These are phyloP conservation scores for Xylaria multiplex DNA, from an alignment of 2,329 filamentous ascomycete species.

Conservation along the genomic window DNA sequence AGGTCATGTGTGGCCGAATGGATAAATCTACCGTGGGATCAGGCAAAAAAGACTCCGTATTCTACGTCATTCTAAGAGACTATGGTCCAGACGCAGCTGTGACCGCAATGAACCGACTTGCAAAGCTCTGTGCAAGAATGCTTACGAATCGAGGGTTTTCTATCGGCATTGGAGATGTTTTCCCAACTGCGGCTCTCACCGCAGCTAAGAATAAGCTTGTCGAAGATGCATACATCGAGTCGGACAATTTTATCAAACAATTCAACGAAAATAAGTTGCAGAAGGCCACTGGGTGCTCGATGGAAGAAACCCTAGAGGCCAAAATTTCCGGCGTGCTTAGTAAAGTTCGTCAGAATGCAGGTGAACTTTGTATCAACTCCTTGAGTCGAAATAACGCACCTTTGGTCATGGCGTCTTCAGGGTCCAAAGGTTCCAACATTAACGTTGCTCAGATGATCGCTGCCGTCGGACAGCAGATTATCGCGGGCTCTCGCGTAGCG, in stretches of 20 bases:
- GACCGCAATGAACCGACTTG: conserved; percentile 90
- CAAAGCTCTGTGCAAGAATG: conserved; percentile 88
- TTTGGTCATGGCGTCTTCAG: conserved; percentile 95
- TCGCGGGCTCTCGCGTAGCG: conserved; percentile 88
- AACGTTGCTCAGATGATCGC: conserved; percentile 99
- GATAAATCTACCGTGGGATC: conserved; percentile 97
- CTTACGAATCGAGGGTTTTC: conserved; percentile 94
- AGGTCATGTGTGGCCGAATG: conserved; percentile 97
- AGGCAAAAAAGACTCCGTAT: conserved; percentile 97
- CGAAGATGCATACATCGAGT: conserved; percentile 79
- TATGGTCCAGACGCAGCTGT: conserved; percentile 91
- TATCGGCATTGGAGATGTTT: conserved; percentile 95
- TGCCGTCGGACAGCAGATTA: conserved; percentile 97
- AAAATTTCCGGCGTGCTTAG: conserved; percentile 90
- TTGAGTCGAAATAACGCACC: conserved; percentile 92
- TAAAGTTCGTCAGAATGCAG: conserved; percentile 89
- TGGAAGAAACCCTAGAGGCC: conserved; percentile 92
- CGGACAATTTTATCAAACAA: conserved; percentile 82
- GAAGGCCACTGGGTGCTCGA: conserved; percentile 87
- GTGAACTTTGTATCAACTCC: conserved; percentile 88
- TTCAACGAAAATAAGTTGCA: conserved; percentile 84
- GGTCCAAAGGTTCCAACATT: conserved; percentile 95
- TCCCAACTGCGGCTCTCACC: conserved; percentile 77
- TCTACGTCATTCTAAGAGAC: conserved; percentile 95
- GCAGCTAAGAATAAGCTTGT: conserved; percentile 81